Base-by-base conservation (phyloP, 2,329 filamentous ascomycete genomes). In the Dothidotthia symphoricarpi region DNA sequence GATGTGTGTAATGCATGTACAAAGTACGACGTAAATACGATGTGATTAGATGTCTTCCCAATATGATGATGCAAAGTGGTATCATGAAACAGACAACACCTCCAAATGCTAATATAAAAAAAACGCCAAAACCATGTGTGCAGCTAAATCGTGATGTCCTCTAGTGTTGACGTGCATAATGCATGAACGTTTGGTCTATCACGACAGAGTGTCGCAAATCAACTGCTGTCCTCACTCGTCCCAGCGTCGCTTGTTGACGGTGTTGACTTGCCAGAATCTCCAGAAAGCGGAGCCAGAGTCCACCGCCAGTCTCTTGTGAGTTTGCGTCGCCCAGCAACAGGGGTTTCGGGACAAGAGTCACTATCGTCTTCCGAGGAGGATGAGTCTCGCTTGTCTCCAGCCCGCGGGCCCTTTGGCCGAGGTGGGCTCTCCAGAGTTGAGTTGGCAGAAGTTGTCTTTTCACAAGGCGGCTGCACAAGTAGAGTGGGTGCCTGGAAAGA, bases 221-320 rank as follows among this genome's bases (percentile, higher is more conserved):
- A 63, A 43, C 26, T 54, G 42, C 61, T 64, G 41, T 64, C 60
- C n/a, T 61, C 54, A 36, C 51, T 55, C 12, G 46, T 47, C 4
- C 47, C 48, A 7, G 49, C 38, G 10, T 55, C 53, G 36, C 52
- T 57, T 16, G 44, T 44, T 9, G 57, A 50, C 4, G 55, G 53
- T 13, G 49, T 31, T n/a, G 52, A 53, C 29, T 51, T 54, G 48
- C 44, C 49, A 7, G 51, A 45, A 24, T 34, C 33, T 4, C 43
- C 45, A 4, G 60, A 50, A 16, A 75, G 45, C 9, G 75, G 70
- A 1, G 72, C 75, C 9, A 81, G 59, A 1, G 77, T 81, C 77
- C 77, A 81, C 31, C 70, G 66, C 77, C 77, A 81, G 49, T 78
- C 71, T 14, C 77, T 61, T 16, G 71, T 71, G 26, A 74, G 69